Base-by-base conservation (phyloP, 2,329 filamentous ascomycete species). In the Neodidymelliopsis sp. region DNA sequence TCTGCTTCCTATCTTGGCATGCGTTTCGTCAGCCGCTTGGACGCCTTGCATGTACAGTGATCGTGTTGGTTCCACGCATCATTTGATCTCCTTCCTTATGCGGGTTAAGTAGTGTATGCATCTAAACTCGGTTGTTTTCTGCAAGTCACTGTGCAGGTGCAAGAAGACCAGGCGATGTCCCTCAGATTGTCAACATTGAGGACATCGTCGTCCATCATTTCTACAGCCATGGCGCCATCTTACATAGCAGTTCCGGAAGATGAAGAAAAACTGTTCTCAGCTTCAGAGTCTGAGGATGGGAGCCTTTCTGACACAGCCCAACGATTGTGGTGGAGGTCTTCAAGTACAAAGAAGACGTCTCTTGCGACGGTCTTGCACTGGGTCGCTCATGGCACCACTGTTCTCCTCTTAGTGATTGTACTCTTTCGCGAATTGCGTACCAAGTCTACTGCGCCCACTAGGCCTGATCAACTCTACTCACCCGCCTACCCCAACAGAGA, bases 241-340 rank as follows among this genome's bases (percentile, higher is more conserved):
- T 40, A 40, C 13, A 20, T 10, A 2, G 5, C 18, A 40, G n/a
- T 40, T 8, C 29, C 37, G 19, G 24, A 40, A 29, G 37, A 40
- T 12, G 37, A 40, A 29, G 37, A 40, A 16, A 40, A 40, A 19
- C 37, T 40, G 12, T 19, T 40, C 2, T 40, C n/a, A n/a, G n/a
- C 37, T 30, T 30, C 37, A 10, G 27, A 6, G 12, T 29, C 27
- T 29, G 37, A 40, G 5, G 25, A 40, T 18, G 37, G 37, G n/a
- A 22, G 37, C 18, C 20, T 28, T 12, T 6, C 29, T 11, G 15
- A 18, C 12, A 27, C 4, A 13, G 12, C 6, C 15, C 6, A 13
- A 4, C 27, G 12, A 12, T n/a, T 4, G 12, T 29, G 6, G 6
- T n/a, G 27, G 27, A 29, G 7, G 3, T 12, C 27, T 12, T 29